phyloP scores from a whole-genome alignment of 2,329 filamentous ascomycete species.

The Fusarium dimerum region DNA sequence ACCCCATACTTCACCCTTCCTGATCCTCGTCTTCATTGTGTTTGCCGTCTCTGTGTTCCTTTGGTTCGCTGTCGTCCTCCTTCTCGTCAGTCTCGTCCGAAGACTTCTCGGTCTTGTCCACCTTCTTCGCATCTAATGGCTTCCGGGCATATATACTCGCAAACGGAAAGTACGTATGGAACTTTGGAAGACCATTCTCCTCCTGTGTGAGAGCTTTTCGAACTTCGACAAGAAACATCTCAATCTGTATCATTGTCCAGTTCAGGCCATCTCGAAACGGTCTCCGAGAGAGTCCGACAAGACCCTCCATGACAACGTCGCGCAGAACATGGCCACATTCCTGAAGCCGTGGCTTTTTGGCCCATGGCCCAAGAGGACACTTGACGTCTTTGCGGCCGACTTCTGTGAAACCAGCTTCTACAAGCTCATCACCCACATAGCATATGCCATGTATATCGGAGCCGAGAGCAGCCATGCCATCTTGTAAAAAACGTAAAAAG shows the following conservation, averaged over 20 bases:
- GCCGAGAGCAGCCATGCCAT: constrained; percentile 44
- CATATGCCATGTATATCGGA: constrained; percentile 44
- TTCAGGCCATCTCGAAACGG: constrained; percentile 42
- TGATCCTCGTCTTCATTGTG: no score
- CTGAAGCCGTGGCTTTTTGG: constrained; percentile 42
- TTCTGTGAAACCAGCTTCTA: constrained; percentile 43
- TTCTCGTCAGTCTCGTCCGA: no score
- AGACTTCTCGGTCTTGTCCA: neutral
- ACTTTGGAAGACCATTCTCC: constrained; percentile 34
- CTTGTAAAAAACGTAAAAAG: constrained; percentile 43
- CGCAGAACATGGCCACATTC: constrained; percentile 49
- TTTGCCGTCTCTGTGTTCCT: neutral
- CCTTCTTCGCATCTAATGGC: constrained; percentile 24
- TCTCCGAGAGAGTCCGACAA: constrained; percentile 40
- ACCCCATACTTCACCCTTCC: no score
- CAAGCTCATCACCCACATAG: constrained; percentile 37
- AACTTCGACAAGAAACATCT: constrained; percentile 46
- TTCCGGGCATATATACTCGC: constrained; percentile 42
- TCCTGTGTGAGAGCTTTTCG: constrained; percentile 40
- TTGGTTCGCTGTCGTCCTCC: neutral
- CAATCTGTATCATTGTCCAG: constrained; percentile 44
- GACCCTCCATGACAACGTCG: constrained; percentile 43
- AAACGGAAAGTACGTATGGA: constrained; percentile 44
- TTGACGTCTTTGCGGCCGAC: constrained; percentile 45
- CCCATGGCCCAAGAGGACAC: constrained; percentile 51